Conservation (phyloP, 805 yeast genomes). For the Candida xiaguanensis region DNA sequence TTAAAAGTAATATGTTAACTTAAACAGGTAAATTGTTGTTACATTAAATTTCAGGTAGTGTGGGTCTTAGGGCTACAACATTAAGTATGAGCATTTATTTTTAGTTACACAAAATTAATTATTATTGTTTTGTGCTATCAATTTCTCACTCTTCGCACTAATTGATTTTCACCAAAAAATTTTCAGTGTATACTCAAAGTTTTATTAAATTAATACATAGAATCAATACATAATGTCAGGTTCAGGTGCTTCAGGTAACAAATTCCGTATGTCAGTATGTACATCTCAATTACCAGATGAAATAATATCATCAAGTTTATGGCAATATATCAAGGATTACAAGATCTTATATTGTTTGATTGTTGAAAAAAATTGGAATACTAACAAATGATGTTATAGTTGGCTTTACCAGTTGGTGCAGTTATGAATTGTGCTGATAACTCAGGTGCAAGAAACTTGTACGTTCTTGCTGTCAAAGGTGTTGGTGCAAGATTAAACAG, state of each 20-base stretch:
- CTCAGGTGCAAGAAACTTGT: constrained; percentile 99
- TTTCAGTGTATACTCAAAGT: neutral
- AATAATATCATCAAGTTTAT: no score
- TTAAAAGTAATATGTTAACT: no score
- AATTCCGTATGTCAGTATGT: constrained; percentile 99
- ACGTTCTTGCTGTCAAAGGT: constrained; percentile 98
- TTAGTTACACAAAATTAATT: neutral
- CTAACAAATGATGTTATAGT: constrained; percentile 45
- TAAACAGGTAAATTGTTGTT: no score
- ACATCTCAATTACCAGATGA: no score
- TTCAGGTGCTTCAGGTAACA: constrained; percentile 98
- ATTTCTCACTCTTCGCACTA: neutral
- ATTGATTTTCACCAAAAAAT: constrained; percentile 3
- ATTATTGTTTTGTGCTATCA: neutral
- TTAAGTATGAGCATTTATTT: neutral
- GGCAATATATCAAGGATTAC: no score
- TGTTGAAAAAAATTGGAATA: no score
- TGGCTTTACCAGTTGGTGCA: constrained; percentile 99
- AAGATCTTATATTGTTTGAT: no score
- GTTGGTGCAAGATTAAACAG: constrained; percentile 99
- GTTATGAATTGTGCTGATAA: constrained; percentile 99
- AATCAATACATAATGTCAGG: constrained; percentile 62
- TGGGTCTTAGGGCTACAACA: constrained; percentile 5
- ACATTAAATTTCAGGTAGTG: no score
- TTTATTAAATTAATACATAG: neutral